Conservation (phyloP, 2,329 filamentous ascomycete species). For the Fusarium sublunatum region DNA sequence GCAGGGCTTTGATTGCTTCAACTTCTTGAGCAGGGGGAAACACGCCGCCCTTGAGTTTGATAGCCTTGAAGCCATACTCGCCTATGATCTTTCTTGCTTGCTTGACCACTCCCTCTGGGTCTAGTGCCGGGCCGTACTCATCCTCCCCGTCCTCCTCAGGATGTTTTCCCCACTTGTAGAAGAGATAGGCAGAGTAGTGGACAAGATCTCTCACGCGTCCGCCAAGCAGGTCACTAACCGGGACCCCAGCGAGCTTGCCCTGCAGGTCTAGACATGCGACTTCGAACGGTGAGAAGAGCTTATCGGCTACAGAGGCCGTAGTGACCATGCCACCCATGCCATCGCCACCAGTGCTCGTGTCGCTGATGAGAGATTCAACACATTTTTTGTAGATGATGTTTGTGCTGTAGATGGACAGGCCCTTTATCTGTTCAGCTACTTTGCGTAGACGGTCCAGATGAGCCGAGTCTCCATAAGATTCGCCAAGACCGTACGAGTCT, state of each 20-base stretch:
- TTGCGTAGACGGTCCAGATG: conserved; percentile 51
- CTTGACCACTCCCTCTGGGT: conserved; percentile 49
- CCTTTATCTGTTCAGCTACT: conserved; percentile 49
- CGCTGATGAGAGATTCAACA: conserved; percentile 76
- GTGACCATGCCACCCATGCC: conserved; percentile 67
- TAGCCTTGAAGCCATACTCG: conserved; percentile 58
- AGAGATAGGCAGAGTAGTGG: conserved; percentile 57
- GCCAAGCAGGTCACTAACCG: conserved; percentile 55
- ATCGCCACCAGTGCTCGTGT: conserved; percentile 57
- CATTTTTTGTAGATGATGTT: conserved; percentile 89
- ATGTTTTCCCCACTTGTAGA: conserved; percentile 58
- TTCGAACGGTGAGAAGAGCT: conserved; percentile 57
- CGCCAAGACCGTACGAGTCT: conserved; percentile 52
- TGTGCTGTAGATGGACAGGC: conserved; percentile 65
- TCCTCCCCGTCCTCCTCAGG: conserved; percentile 54
- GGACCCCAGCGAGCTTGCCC: conserved; percentile 54
- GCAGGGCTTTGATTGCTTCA: conserved; percentile 53
- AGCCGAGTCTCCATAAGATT: conserved; percentile 55
- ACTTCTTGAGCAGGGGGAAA: conserved; percentile 55
- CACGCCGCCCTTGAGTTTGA: conserved; percentile 58
- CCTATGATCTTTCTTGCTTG: conserved; percentile 54
- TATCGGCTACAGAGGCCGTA: conserved; percentile 54
- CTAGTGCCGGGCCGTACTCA: conserved; percentile 54
- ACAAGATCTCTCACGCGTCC: conserved; percentile 54
- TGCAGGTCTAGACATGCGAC: conserved; percentile 58